Evolutionary conservation across 192 early-diverging fungal genomes (phyloP).

Genomic region (Obelidium mucronatum): DNA sequence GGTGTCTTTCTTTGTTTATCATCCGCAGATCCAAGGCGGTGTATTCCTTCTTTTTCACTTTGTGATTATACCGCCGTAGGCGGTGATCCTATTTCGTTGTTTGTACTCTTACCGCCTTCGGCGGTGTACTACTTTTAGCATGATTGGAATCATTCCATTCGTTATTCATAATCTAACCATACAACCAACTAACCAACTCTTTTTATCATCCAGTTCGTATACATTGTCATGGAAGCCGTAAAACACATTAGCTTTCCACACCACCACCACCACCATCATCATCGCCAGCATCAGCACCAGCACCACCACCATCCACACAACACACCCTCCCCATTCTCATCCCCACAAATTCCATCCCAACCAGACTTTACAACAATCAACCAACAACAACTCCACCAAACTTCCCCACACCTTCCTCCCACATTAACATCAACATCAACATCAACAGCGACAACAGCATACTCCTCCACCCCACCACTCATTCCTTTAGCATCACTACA

Average conservation of each 20-base stretch:
- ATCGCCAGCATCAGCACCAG: neutral
- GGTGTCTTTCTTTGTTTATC: too few species aligned
- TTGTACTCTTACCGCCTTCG: too few species aligned
- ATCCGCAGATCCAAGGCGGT: too few species aligned
- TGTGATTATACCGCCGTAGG: too few species aligned
- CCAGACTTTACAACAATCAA: neutral
- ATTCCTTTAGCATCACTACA: too few species aligned
- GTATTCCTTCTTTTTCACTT: too few species aligned
- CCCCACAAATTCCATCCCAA: neutral
- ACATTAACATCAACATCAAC: conserved; percentile 22
- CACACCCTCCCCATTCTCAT: neutral
- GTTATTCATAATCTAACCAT: neutral
- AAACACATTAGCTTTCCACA: conserved; percentile 26
- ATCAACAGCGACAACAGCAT: conserved; percentile 2
- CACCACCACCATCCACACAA: neutral
- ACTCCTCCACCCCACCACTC: neutral
- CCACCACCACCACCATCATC: conserved; percentile 23
- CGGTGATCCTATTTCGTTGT: too few species aligned
- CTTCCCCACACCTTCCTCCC: conserved; percentile 1
- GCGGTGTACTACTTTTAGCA: neutral
- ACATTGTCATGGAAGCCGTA: conserved; percentile 53
- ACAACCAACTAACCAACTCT: neutral
- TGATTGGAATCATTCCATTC: neutral
- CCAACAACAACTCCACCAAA: too few species aligned
- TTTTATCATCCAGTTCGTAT: conserved; percentile 40